Conservation (phyloP, 306 rosid genomes). For the Castanea sativa region DNA sequence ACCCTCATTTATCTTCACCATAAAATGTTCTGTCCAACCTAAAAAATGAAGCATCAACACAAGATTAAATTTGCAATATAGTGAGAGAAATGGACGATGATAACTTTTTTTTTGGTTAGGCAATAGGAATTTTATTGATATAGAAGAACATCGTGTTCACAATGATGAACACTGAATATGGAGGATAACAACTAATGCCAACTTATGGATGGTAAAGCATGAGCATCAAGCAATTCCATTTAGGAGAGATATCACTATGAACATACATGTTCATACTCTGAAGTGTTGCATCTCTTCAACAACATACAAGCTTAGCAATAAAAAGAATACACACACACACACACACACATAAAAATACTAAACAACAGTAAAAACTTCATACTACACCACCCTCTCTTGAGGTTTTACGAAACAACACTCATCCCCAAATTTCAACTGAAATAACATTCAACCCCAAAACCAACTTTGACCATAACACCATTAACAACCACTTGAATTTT, state of each 20-base stretch:
- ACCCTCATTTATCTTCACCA: constrained; percentile 91
- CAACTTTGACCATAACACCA: no score
- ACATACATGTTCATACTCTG: neutral
- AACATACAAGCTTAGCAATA: neutral
- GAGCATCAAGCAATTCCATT: neutral
- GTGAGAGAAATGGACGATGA: neutral
- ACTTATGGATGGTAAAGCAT: neutral
- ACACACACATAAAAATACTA: neutral
- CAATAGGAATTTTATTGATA: no score
- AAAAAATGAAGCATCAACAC: constrained; percentile 2
- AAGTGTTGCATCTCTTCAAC: neutral
- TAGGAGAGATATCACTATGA: neutral
- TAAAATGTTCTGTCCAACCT: constrained; percentile 93
- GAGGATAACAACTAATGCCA: neutral
- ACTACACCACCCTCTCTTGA: no score
- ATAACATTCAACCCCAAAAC: no score
- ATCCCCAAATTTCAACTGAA: no score
- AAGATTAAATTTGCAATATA: neutral
- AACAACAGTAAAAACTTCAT: neutral
- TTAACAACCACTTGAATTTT: no score
- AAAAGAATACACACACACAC: fast-evolving
- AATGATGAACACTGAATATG: neutral
- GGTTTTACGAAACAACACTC: no score
- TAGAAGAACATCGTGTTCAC: no score
- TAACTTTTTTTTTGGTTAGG: no score